phyloP scores from a whole-genome alignment of 495 filamentous ascomycete genomes.

The Penicillium paxilli region DNA sequence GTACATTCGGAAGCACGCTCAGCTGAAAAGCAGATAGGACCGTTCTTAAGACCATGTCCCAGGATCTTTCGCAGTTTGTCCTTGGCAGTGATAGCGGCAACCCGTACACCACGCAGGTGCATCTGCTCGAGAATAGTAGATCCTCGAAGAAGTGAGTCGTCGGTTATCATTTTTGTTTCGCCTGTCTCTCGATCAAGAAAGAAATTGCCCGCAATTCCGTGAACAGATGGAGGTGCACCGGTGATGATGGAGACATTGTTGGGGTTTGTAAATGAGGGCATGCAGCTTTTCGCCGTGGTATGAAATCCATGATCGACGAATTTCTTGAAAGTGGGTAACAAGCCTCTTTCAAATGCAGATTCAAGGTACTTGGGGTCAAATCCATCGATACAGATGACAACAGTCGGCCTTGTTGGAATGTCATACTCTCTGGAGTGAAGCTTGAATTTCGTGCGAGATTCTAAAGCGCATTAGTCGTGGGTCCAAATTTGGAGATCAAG shows the following conservation, averaged over 20 bases:
- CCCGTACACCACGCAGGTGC: constrained; percentile 29
- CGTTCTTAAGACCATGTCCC: constrained; percentile 27
- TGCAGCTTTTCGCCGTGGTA: constrained; percentile 29
- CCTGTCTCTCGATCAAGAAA: constrained; percentile 34
- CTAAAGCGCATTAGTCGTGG: neutral
- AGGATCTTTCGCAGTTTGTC: constrained; percentile 38
- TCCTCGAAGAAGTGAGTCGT: constrained; percentile 30
- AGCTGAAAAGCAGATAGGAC: constrained; percentile 36
- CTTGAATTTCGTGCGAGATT: constrained; percentile 16
- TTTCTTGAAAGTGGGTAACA: constrained; percentile 27
- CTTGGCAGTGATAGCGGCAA: constrained; percentile 39
- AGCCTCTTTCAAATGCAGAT: constrained; percentile 22
- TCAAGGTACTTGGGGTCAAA: constrained; percentile 37
- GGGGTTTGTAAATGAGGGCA: constrained; percentile 39
- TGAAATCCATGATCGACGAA: constrained; percentile 32
- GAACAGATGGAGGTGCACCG: constrained; percentile 26
- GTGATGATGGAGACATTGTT: constrained; percentile 40
- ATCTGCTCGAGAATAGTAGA: constrained; percentile 38
- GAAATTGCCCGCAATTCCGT: constrained; percentile 39
- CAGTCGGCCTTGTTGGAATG: constrained; percentile 23
- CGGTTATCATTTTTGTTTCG: constrained; percentile 34
- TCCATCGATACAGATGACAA: constrained; percentile 38
- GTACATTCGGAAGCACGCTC: constrained; percentile 25
- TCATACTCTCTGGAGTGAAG: constrained; percentile 23
- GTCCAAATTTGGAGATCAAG: neutral